Evolutionary conservation across 495 filamentous ascomycete genomes (phyloP), one percentile per base, ranked within the genome.

Genomic region (Penicillium macrosclerotiorum): DNA sequence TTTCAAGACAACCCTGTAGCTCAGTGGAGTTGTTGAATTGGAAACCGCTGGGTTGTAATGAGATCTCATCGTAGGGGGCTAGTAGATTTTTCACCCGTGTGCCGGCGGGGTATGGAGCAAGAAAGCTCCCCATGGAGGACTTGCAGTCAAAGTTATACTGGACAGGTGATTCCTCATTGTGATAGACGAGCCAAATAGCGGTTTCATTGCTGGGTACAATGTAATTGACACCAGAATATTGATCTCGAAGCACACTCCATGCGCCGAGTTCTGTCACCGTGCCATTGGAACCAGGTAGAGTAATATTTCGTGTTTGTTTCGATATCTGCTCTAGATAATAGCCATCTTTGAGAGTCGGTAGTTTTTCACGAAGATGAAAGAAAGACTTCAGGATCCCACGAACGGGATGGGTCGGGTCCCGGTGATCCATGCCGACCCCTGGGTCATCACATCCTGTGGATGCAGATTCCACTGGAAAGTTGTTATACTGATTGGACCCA

Each of bases 11-110:
- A n/a, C n/a, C n/a, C n/a, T n/a, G n/a, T n/a, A n/a, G n/a, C n/a
- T n/a, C n/a, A n/a, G n/a, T n/a, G n/a, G n/a, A n/a, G n/a, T n/a
- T n/a, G n/a, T n/a, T n/a, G n/a, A n/a, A n/a, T n/a, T n/a, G n/a
- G n/a, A n/a, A n/a, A n/a, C n/a, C n/a, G n/a, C n/a, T n/a, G n/a
- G n/a, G n/a, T n/a, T n/a, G n/a, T n/a, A n/a, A n/a, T n/a, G n/a
- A n/a, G n/a, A n/a, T n/a, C 43, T 75, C 71, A 33, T 77, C 75
- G 37, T 73, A 76, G n/a, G 75, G 75, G 45, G 73, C 73, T 44
- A 79, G 72, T 0, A 79, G 57, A 37, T 72, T 78, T 48, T 67
- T 73, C 41, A 79, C 63, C 12, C 63, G 73, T 11, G 64, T 72
- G 18, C 63, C 66, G 11, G 59, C 51, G 1, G 57, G 25, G 36